These are phyloP conservation scores for Cutaneotrichosporon curvatum DNA, from an alignment of 1,284 basidiomycete species.

Conservation along the genomic window DNA sequence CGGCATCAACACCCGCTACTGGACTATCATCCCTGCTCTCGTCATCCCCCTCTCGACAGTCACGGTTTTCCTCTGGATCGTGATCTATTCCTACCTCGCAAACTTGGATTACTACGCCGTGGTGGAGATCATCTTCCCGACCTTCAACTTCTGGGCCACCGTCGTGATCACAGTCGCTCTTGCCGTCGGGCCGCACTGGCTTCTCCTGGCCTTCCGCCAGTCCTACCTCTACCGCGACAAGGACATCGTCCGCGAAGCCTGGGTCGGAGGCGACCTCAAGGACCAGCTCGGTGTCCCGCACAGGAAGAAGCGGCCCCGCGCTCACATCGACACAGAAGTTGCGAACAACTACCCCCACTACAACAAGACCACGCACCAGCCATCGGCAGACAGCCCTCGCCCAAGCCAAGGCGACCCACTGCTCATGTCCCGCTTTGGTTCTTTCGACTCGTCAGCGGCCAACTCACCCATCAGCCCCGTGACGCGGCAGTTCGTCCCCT, in stretches of 20 bases:
- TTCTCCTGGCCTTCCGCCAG: constrained; percentile 20
- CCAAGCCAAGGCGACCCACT: too few species aligned
- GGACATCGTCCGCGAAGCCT: constrained; percentile 80
- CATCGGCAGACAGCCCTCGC: neutral
- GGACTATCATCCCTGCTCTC: constrained; percentile 79
- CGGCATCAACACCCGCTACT: constrained; percentile 80
- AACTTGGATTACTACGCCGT: constrained; percentile 67
- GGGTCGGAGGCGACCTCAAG: constrained; percentile 77
- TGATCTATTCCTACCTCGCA: constrained; percentile 69
- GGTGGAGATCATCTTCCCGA: constrained; percentile 65
- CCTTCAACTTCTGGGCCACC: constrained; percentile 73
- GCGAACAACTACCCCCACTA: neutral
- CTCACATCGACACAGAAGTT: constrained; percentile 1
- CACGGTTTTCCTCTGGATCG: constrained; percentile 75
- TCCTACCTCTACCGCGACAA: constrained; percentile 43
- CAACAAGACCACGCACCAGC: neutral
- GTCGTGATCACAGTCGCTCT: constrained; percentile 62
- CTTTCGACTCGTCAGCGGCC: neutral
- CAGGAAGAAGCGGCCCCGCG: constrained; percentile 19
- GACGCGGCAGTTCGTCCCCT: neutral
- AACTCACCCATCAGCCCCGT: neutral
- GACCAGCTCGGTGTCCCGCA: constrained; percentile 62
- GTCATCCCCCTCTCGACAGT: constrained; percentile 71
- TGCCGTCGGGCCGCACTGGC: constrained; percentile 56
- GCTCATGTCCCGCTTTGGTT: too few species aligned